phyloP scores from a whole-genome alignment of 2,329 filamentous ascomycete species.

The Fusarium tuaranense region DNA sequence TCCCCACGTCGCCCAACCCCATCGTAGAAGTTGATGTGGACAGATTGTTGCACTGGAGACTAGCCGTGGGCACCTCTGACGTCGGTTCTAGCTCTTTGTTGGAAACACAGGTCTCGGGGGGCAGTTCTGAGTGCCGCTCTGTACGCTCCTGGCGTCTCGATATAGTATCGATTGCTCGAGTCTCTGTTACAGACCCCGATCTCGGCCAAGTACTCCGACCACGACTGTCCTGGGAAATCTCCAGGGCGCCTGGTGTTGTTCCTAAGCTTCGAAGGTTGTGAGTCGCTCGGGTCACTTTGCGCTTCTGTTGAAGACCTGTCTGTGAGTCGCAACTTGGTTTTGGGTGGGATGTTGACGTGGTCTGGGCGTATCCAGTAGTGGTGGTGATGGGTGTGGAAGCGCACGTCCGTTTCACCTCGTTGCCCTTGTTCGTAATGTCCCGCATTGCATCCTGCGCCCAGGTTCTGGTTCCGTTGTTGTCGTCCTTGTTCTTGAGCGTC shows the following conservation, averaged over 20 bases:
- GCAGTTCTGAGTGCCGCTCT: slow-evolving; percentile 25
- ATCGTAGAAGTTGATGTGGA: slow-evolving; percentile 43
- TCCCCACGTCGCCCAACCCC: neutral
- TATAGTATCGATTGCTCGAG: slow-evolving; percentile 48
- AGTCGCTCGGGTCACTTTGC: slow-evolving; percentile 27
- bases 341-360: slow-evolving; percentile 31
- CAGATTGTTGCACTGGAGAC: slow-evolving; percentile 38
- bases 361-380: slow-evolving; percentile 67
- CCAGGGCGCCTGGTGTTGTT: slow-evolving; percentile 29
- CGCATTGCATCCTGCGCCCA: slow-evolving; percentile 40
- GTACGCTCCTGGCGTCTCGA: slow-evolving; percentile 32
- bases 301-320: slow-evolving; percentile 12
- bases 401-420: slow-evolving; percentile 49
- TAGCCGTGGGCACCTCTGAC: neutral
- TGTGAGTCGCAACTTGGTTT: neutral
- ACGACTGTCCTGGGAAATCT: slow-evolving; percentile 31
- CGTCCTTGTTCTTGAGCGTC: slow-evolving; percentile 10
- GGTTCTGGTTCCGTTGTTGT: slow-evolving; percentile 15
- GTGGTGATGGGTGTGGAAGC: slow-evolving; percentile 71
- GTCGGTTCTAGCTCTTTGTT: slow-evolving; percentile 1
- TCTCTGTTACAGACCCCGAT: slow-evolving; percentile 15
- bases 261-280: slow-evolving; percentile 39
- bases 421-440: slow-evolving; percentile 37
- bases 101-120: neutral
- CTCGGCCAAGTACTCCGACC: slow-evolving; percentile 46